A percentile compares a stretch with the other conserved stretches of the same genome.
Conservation (phyloP, 805 yeast species). For the Metschnikowia henanensis region DNA sequence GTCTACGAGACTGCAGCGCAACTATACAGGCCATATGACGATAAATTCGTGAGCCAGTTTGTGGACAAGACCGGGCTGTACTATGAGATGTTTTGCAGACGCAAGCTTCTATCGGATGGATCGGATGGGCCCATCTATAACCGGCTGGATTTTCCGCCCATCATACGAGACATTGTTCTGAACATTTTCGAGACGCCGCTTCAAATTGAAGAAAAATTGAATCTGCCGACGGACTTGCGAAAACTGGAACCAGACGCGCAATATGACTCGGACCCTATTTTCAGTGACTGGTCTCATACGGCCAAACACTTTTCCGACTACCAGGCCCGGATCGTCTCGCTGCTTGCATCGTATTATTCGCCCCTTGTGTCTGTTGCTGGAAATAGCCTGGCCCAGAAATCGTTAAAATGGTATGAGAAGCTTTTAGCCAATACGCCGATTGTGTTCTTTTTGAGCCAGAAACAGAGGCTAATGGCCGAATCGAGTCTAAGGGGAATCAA, state of each 20-base stretch:
- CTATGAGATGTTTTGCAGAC: constrained; percentile 22
- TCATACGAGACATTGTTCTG: constrained; percentile 19
- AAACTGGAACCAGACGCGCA: background rate
- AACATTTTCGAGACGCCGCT: constrained; percentile 23
- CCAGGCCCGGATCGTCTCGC: constrained; percentile 26
- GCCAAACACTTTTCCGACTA: constrained; percentile 22
- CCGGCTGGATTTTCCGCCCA: constrained; percentile 25
- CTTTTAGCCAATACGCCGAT: constrained; percentile 31
- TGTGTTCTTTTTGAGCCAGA: constrained; percentile 28
- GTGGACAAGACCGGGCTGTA: constrained; percentile 20
- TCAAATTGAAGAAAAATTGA: constrained; percentile 10
- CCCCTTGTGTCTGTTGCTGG: constrained; percentile 21
- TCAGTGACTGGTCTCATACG: constrained; percentile 12
- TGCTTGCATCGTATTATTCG: constrained; percentile 26
- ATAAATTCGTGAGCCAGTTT: constrained; percentile 16
- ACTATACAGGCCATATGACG: constrained; percentile 9
- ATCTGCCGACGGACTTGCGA: constrained; percentile 9
- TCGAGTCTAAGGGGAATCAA: constrained; percentile 24
- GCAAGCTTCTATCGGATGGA: constrained; percentile 18
- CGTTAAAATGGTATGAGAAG: constrained; percentile 31
- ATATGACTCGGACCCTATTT: constrained; percentile 1
- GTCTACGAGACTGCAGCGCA: constrained; percentile 22
- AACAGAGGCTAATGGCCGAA: constrained; percentile 28
- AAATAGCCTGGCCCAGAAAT: constrained; percentile 14
- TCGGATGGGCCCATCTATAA: constrained; percentile 10